phyloP scores from a whole-genome alignment of 306 rosid genomes.

The Rosa chinensis region DNA sequence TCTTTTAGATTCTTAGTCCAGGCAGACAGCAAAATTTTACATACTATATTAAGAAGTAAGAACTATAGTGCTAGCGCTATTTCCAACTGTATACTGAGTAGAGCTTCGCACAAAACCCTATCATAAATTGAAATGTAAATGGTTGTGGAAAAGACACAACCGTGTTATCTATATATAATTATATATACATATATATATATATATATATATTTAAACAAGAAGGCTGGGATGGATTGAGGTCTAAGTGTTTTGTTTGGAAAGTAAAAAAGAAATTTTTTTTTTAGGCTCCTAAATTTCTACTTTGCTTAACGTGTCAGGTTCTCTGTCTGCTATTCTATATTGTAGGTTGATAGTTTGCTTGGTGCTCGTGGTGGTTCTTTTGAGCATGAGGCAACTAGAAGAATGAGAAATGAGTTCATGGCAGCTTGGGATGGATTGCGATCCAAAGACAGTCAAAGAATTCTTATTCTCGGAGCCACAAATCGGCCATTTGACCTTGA shows the following conservation, averaged over 20 bases:
- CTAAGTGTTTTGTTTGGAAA: not conserved
- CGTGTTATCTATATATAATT: not conserved
- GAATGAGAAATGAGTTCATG: constrained; percentile 99
- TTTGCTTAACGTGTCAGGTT: not conserved
- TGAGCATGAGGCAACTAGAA: constrained; percentile 98
- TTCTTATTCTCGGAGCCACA: constrained; percentile 95
- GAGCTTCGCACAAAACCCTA: not conserved
- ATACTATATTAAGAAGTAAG: not conserved
- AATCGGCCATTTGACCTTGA: constrained; percentile 97
- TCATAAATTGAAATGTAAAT: not conserved
- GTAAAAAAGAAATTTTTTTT: not conserved
- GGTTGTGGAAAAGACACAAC: not conserved
- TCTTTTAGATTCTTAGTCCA: not conserved
- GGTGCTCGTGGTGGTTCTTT: constrained; percentile 99
- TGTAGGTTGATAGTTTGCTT: constrained; percentile 94
- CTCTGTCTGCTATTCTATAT: constrained; percentile 15
- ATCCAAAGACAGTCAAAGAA: constrained; percentile 89
- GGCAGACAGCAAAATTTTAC: not conserved
- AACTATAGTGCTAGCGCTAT: not conserved
- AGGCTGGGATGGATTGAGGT: not conserved
- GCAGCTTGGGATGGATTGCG: constrained; percentile 99
- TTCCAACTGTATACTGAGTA: not conserved
- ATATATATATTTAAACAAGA: not conserved
- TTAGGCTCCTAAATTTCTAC: not conserved
- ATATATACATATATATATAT: not conserved